Evolutionary conservation across 495 filamentous ascomycete genomes (phyloP).

Genomic region (Talaromyces proteolyticus): DNA sequence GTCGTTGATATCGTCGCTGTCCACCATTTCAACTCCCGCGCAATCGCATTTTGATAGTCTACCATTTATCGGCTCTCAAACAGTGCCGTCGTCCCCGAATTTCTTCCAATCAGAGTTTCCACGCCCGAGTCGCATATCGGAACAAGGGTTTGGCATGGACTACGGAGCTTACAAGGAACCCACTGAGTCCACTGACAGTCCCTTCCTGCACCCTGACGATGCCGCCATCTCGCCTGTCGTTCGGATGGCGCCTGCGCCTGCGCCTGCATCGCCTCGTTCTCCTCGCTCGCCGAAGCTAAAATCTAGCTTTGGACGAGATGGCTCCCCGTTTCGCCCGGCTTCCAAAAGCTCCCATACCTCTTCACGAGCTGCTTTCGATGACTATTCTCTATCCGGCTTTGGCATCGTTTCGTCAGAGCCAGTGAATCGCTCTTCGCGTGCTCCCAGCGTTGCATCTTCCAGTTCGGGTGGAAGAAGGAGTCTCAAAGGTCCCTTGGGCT

Average conservation of each 20-base stretch:
- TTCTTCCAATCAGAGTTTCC: constrained; percentile 32
- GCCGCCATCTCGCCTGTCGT: constrained; percentile 79
- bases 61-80: constrained; percentile 42
- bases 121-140: constrained; percentile 2
- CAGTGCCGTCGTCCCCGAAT: constrained; percentile 37
- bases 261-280: constrained; percentile 37
- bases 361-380: constrained; percentile 23
- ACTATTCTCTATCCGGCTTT: constrained; percentile 19
- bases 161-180: constrained; percentile 51
- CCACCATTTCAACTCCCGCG: constrained; percentile 73
- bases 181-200: constrained; percentile 28
- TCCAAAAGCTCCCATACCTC: constrained; percentile 37
- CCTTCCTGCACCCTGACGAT: constrained; percentile 60
- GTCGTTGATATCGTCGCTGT: constrained; percentile 86
- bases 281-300: constrained; percentile 44
- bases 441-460: constrained; percentile 35
- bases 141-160: constrained; percentile 63
- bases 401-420: constrained; percentile 40
- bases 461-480: constrained; percentile 33
- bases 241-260: constrained; percentile 78
- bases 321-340: constrained; percentile 21
- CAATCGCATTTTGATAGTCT: constrained; percentile 67
- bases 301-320: constrained; percentile 10
- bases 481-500: constrained; percentile 24
- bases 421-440: constrained; percentile 28